Evolutionary conservation across 352 stramenopile genomes (phyloP), one percentile per base, ranked within the genome.

Genomic region (Peronospora belbahrii): DNA sequence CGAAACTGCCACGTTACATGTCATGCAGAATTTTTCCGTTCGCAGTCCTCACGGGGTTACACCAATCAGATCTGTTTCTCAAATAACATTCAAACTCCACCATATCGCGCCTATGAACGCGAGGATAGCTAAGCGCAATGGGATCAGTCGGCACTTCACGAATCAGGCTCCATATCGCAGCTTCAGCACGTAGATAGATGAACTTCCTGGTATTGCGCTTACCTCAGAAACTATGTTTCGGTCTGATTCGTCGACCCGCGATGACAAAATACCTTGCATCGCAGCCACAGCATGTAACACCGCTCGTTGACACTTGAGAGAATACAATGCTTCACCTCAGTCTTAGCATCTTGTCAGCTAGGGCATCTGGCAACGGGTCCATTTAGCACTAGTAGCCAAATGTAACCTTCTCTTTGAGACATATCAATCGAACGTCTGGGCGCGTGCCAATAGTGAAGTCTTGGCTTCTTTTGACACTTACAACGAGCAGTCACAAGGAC

Each of bases 161-260:
- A 8, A 36, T 17, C 42, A 33, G 13, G 9, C 17, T 41, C 18
- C 11, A 32, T 41, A 23, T 22, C 35, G 15, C 24, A 48, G 11
- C 8, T n/a, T n/a, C n/a, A n/a, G n/a, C n/a, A n/a, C n/a, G n/a
- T n/a, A 20, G 53, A 54, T 54, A 59, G 48, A 59, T 54, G 53
- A 24, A 31, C 33, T 51, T 23, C 22, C 52, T 42, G n/a, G n/a
- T 33, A 22, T n/a, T n/a, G 34, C 17, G 11, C 32, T 46, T 53
- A 33, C 50, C 30, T 45, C 34, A 14, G 5, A 42, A 51, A 56
- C 25, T 42, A 53, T 39, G 42, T 0, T n/a, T 35, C 30, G 52
- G 48, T 18, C 34, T 52, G 4, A 17, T 28, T 30, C 18, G 32
- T 24, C 28, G 30, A 13, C 14, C 15, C 6, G 9, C 17, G 25